phyloP scores from a whole-genome alignment of 2,329 filamentous ascomycete species.

The Diplocarpon mali region DNA sequence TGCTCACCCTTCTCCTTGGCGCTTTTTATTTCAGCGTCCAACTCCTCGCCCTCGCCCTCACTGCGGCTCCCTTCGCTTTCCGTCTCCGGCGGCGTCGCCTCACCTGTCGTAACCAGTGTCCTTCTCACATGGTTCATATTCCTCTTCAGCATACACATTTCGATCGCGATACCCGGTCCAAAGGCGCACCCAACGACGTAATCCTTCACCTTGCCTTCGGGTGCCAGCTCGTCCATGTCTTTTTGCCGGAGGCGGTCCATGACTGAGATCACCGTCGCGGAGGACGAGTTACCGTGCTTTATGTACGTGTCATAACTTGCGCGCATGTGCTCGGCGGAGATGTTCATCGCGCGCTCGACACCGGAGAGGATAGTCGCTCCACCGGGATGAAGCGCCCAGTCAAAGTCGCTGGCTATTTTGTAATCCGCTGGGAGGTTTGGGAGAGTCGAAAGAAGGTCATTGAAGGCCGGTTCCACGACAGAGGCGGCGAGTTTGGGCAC shows the following conservation, averaged over 20 bases:
- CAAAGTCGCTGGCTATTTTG: slow-evolving; percentile 44
- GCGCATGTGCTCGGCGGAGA: slow-evolving; percentile 52
- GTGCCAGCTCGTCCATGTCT: slow-evolving; percentile 47
- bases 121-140: slow-evolving; percentile 24
- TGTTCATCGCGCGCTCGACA: slow-evolving; percentile 45
- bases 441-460: slow-evolving; percentile 39
- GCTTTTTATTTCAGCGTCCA: slow-evolving; percentile 11
- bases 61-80: slow-evolving; percentile 23
- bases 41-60: slow-evolving; percentile 12
- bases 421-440: slow-evolving; percentile 35
- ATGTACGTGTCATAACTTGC: slow-evolving; percentile 62
- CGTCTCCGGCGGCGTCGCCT: slow-evolving; percentile 25
- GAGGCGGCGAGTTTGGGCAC: slow-evolving; percentile 46
- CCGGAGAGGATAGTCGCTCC: slow-evolving; percentile 55
- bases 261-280: slow-evolving; percentile 58
- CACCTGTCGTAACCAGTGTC: slow-evolving; percentile 15
- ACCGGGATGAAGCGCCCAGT: slow-evolving; percentile 65
- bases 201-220: slow-evolving; percentile 39
- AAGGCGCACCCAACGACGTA: slow-evolving; percentile 59
- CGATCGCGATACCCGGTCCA: slow-evolving; percentile 56
- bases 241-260: slow-evolving; percentile 48
- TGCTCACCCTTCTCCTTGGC: slow-evolving; percentile 14
- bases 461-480: slow-evolving; percentile 42
- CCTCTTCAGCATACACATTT: slow-evolving; percentile 53
- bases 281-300: slow-evolving; percentile 57